Evolutionary conservation across 148 eudicot species (phyloP).

Genomic region (Gaultheria prostrata): DNA sequence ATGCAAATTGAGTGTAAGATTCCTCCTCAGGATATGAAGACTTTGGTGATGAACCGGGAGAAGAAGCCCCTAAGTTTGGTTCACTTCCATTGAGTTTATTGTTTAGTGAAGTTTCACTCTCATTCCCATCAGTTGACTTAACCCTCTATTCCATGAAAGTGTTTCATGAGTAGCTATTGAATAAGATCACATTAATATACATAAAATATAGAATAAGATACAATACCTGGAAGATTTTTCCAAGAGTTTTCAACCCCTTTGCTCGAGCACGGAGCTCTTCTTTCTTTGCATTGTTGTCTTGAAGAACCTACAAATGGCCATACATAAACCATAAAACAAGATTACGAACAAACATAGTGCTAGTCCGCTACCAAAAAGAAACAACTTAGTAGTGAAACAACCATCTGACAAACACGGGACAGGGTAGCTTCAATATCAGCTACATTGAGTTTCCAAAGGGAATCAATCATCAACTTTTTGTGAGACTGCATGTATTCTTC

Average conservation of each 20-base stretch:
- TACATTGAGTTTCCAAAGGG: conserved; percentile 98
- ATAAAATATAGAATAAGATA: conserved; percentile 5
- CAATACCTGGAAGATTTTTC: conserved; percentile 86
- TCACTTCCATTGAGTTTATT: conserved; percentile 56
- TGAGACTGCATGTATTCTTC: conserved; percentile 91
- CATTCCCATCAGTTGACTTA: conserved; percentile 51
- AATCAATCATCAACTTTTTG: conserved; percentile 95
- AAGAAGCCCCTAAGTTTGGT: conserved; percentile 30
- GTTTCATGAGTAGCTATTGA: conserved; percentile 2
- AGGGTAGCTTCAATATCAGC: conserved; percentile 92
- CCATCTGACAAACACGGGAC: conserved; percentile 95
- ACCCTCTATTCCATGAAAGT: conserved; percentile 39
- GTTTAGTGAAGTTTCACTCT: conserved; percentile 40
- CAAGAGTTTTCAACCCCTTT: conserved; percentile 88
- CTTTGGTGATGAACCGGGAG: conserved; percentile 43
- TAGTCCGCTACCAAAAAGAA: conserved; percentile 6
- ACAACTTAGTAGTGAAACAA: conserved; percentile 28
- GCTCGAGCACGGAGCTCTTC: conserved; percentile 95
- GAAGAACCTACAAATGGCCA: conserved; percentile 63
- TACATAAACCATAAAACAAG: conserved; percentile 18
- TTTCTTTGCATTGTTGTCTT: conserved; percentile 71
- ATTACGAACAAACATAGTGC: not conserved
- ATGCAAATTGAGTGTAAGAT: conserved; percentile 35
- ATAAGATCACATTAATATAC: not conserved
- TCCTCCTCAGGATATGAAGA: conserved; percentile 37